Percentiles rank a stretch among this genome's conserved stretches.
These are phyloP conservation scores for Ogataea kodamae DNA, from an alignment of 805 yeast species.

Conservation along the genomic window DNA sequence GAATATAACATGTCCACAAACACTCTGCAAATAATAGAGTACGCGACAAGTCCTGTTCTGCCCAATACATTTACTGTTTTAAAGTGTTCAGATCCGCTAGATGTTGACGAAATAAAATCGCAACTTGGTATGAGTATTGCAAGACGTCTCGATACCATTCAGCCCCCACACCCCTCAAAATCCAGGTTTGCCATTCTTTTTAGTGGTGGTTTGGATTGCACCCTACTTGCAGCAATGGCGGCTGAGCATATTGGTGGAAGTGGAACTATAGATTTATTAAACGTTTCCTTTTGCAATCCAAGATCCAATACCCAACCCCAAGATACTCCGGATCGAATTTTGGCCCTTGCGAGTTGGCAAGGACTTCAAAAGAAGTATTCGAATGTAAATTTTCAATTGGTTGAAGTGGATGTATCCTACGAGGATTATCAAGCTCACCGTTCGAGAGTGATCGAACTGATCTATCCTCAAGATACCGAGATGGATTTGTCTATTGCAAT, in stretches of 20 bases:
- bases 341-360: slow-evolving; percentile 64
- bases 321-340: slow-evolving; percentile 81
- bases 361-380: slow-evolving; percentile 46
- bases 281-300: slow-evolving; percentile 90
- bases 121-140: slow-evolving; percentile 39
- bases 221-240: slow-evolving; percentile 63
- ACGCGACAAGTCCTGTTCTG: slow-evolving; percentile 6
- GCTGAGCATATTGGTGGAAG: slow-evolving; percentile 32
- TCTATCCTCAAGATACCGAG: slow-evolving; percentile 82
- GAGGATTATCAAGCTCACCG: slow-evolving; percentile 54
- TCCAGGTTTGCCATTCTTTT: slow-evolving; percentile 61
- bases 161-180: slow-evolving; percentile 45
- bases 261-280: slow-evolving; percentile 66
- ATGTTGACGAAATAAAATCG: slow-evolving; percentile 24
- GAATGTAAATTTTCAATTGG: slow-evolving; percentile 43
- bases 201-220: slow-evolving; percentile 95
- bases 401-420: slow-evolving; percentile 73
- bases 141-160: slow-evolving; percentile 56
- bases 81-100: slow-evolving; percentile 1
- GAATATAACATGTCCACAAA: slow-evolving; percentile 33
- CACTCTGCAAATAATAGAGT: slow-evolving; percentile 21
- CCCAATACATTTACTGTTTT: slow-evolving; percentile 20
- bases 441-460: slow-evolving; percentile 55
- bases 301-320: slow-evolving; percentile 57
- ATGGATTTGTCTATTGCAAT: slow-evolving; percentile 96